Conservation (phyloP, 305 asterid species). For the Plantago coronopus region DNA sequence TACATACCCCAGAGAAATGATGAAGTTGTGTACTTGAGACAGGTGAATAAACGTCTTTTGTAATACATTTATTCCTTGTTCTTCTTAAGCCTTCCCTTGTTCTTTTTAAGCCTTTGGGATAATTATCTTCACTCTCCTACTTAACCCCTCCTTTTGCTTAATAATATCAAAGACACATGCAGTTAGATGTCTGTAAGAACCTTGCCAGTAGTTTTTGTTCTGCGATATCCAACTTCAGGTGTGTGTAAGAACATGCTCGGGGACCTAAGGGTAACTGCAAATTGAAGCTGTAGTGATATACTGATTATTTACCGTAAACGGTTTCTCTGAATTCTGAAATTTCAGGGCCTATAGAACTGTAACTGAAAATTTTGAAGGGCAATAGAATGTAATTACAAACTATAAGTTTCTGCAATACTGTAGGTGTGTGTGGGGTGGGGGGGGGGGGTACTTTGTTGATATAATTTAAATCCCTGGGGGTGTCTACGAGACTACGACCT, state of each 20-base stretch:
- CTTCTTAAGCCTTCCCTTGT: background rate
- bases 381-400: background rate
- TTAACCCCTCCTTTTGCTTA: background rate
- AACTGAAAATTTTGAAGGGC: background rate
- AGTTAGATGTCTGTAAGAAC: background rate
- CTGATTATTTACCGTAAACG: background rate
- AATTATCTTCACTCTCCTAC: background rate
- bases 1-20: slow-evolving; percentile 90
- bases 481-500: background rate
- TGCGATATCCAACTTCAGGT: background rate
- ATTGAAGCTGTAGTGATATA: background rate
- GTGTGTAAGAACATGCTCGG: background rate
- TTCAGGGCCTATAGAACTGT: background rate
- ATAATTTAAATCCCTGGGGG: background rate
- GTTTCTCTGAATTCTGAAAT: background rate
- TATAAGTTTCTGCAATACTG: too few species aligned
- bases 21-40: slow-evolving; percentile 81
- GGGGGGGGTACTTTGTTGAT: background rate
- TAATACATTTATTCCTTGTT: background rate
- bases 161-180: background rate
- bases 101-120: background rate
- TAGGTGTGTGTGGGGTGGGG: too few species aligned
- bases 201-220: background rate
- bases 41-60: slow-evolving; percentile 42
- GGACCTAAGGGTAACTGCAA: background rate